Evolutionary conservation across 2,329 filamentous ascomycete genomes (phyloP).

Genomic region (Hypoxylon sp.): DNA sequence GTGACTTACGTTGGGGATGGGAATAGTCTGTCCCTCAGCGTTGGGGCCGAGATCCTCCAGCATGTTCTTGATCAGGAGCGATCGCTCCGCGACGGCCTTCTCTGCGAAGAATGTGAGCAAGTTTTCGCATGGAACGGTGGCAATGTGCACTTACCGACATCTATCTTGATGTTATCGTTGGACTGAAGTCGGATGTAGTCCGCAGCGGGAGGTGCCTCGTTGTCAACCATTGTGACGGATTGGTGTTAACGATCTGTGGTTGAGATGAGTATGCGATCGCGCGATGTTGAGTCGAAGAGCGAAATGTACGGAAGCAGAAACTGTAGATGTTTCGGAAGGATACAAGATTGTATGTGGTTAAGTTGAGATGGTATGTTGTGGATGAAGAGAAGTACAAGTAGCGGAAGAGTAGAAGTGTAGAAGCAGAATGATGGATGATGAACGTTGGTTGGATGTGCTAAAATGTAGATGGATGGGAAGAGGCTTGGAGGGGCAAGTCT

Average conservation of each 20-base stretch:
- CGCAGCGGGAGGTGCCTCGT: constrained; percentile 32
- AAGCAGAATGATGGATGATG: constrained; percentile 11
- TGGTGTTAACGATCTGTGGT: neutral
- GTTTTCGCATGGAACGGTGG: constrained; percentile 18
- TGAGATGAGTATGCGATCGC: constrained; percentile 27
- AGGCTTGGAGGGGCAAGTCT: constrained; percentile 27
- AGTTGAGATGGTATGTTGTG: constrained; percentile 2
- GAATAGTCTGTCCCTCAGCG: constrained; percentile 76
- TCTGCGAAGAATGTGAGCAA: constrained; percentile 63
- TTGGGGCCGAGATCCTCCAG: constrained; percentile 88
- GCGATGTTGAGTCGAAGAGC: neutral
- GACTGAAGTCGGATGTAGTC: constrained; percentile 44
- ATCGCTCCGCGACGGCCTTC: constrained; percentile 88
- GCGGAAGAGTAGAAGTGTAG: constrained; percentile 8
- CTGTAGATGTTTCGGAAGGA: constrained; percentile 4
- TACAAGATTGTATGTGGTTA: neutral
- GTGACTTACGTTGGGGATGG: constrained; percentile 81
- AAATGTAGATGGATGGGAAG: neutral
- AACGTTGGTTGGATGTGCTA: constrained; percentile 4
- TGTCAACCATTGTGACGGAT: constrained; percentile 43
- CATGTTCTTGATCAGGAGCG: constrained; percentile 98
- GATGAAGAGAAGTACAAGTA: constrained; percentile 11
- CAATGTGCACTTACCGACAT: constrained; percentile 45
- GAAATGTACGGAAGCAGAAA: constrained; percentile 14
- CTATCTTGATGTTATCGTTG: constrained; percentile 45